A percentile compares a stretch with the other conserved stretches of the same genome.
phyloP scores from a whole-genome alignment of 139 green algal species.

The Zygnema circumcarinatum region DNA sequence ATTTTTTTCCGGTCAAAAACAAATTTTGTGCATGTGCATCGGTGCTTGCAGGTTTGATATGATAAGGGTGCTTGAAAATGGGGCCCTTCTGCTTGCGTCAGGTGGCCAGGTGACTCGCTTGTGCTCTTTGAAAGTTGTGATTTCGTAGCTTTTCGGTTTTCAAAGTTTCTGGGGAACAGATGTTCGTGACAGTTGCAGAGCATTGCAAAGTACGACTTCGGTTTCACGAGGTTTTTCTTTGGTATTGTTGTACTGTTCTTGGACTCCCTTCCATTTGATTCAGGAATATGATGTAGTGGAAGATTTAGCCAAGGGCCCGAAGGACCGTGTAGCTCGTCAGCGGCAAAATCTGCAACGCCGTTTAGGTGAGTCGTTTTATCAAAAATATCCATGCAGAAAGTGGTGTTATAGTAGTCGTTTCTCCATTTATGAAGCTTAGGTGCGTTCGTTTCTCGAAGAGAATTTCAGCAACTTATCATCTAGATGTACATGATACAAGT shows the following conservation, averaged over 20 bases:
- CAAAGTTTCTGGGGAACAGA: no score
- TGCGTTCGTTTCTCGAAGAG: no score
- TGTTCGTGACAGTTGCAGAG: no score
- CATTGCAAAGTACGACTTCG: neutral
- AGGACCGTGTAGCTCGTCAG: conserved; percentile 74
- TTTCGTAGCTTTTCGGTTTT: neutral
- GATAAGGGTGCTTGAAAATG: conserved; percentile 72
- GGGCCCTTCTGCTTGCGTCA: conserved; percentile 78
- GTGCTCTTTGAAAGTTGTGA: neutral
- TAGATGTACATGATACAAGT: neutral
- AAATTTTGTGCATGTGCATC: no score
- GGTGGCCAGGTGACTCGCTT: conserved; percentile 73
- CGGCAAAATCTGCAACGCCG: conserved; percentile 72
- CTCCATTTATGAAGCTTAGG: no score
- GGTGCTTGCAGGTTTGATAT: conserved; percentile 69
- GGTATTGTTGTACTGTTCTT: neutral
- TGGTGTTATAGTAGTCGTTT: no score
- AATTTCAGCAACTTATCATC: no score
- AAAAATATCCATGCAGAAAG: no score
- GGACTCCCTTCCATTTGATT: no score
- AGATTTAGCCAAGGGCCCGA: conserved; percentile 32
- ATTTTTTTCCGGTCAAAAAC: no score
- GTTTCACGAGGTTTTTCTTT: neutral
- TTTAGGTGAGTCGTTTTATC: conserved; percentile 64
- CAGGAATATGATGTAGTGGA: conserved; percentile 53